Evolutionary conservation across 164 flowering plant species (phyloP).

Genomic region (Macadamia tetraphylla): DNA sequence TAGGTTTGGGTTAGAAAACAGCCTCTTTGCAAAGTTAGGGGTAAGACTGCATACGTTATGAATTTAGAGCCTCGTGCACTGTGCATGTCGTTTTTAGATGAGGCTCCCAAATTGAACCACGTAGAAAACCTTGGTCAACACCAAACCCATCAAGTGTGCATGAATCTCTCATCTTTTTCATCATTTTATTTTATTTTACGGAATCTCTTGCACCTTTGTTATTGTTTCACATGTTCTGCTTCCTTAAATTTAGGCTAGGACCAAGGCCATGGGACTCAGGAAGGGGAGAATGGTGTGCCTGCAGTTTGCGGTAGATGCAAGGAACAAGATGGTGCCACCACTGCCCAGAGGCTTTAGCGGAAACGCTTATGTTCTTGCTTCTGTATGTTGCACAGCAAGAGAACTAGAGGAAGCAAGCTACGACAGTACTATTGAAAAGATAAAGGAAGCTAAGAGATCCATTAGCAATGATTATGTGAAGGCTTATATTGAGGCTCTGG

Average conservation of each 20-base stretch:
- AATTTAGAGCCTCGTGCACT: no score
- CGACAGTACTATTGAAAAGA: conserved; percentile 25
- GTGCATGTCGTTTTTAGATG: no score
- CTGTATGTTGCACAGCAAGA: conserved; percentile 28
- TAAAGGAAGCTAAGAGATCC: conserved; percentile 36
- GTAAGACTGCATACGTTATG: no score
- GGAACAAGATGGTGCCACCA: conserved; percentile 38
- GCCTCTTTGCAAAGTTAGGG: no score
- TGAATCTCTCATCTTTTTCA: no score
- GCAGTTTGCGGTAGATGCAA: conserved; percentile 44
- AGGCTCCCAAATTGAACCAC: no score
- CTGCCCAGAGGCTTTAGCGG: conserved; percentile 38
- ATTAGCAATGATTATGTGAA: conserved; percentile 29
- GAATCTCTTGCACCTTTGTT: no score
- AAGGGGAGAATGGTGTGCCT: conserved; percentile 40
- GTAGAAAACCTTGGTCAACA: no score
- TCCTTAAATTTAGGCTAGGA: conserved; percentile 30
- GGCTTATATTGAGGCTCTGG: conserved; percentile 35
- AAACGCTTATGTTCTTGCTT: conserved; percentile 45
- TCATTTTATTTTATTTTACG: no score
- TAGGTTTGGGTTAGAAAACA: no score
- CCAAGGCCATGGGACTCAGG: conserved; percentile 30
- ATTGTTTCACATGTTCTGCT: no score
- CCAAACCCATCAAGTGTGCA: no score
- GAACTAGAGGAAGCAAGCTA: conserved; percentile 25